Evolutionary conservation across 495 filamentous ascomycete genomes (phyloP), one percentile per base, ranked within the genome.

Genomic region (Diplogelasinospora grovesii): DNA sequence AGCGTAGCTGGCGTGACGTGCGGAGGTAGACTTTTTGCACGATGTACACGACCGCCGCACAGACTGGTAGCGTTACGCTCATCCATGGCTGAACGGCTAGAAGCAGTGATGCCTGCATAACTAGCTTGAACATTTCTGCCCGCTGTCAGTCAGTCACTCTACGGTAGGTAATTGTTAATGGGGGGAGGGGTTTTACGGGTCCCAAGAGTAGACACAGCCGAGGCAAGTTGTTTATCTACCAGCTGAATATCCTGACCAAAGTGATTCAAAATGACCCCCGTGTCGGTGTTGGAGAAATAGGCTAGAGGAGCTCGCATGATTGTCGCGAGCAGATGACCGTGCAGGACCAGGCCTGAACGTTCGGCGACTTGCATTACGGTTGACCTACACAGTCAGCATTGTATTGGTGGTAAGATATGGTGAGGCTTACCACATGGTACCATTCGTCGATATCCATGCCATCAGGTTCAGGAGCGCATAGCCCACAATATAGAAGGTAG

Each of bases 231-330:
- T 56, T 69, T 78, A 50, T 82, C 78, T 16, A 82, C 71, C 5
- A 81, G 64, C 32, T 71, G 64, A 23, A 82, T 61, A 36, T 81
- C 78, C 48, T 81, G 76, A 48, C 71, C 76, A 56, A 81, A 82
- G 49, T 47, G 36, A 26, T 52, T 66, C 32, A 61, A 36, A 7
- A 60, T 54, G 8, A 48, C 29, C 8, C 54, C 57, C 0, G 35
- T 44, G 13, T 59, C 57, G 2, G 36, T 62, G 6, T 27, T 30
- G 0, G 45, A 46, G 30, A 52, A 61, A 50, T 38, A 64, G 4
- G 40, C 44, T 3, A 60, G 41, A 10, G 48, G 52, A 1, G 61
- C 55, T 10, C 44, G 20, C 8, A 44, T 22, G 9, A 54, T 33
- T 2, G 46, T 39, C 26, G 16, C 22, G 26, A 50, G 20, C 1